These are phyloP conservation scores for Herpetomonas tarakana DNA, from an alignment of 208 protist genomes.

Conservation along the genomic window DNA sequence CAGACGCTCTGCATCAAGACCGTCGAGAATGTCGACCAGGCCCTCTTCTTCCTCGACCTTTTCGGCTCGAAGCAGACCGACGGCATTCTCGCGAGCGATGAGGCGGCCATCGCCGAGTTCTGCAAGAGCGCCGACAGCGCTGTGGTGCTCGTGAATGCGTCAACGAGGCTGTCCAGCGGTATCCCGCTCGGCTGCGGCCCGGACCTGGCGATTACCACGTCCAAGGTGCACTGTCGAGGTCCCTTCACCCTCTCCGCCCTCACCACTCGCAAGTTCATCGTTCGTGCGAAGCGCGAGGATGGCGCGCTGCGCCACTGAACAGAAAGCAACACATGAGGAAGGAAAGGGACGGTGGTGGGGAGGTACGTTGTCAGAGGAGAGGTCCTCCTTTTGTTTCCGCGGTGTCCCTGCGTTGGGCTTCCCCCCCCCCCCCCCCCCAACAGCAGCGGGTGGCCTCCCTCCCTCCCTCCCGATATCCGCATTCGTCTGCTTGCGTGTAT, in stretches of 20 bases:
- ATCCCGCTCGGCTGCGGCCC: constrained; percentile 40
- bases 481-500: no score
- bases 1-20: constrained; percentile 44
- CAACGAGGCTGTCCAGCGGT: constrained; percentile 50
- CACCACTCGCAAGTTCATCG: constrained; percentile 45
- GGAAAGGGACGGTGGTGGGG: no score
- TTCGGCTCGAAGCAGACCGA: constrained; percentile 59
- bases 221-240: constrained; percentile 47
- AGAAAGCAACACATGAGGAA: not conserved
- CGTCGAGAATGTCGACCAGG: constrained; percentile 38
- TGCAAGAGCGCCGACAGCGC: constrained; percentile 40
- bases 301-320: constrained; percentile 27
- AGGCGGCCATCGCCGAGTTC: constrained; percentile 28
- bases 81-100: constrained; percentile 46
- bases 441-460: no score
- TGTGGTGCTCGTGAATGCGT: constrained; percentile 54
- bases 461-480: no score
- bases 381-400: no score
- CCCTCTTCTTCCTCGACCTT: constrained; percentile 49
- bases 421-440: no score
- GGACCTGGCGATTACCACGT: constrained; percentile 53
- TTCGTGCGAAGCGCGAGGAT: constrained; percentile 17
- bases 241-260: constrained; percentile 41
- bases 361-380: no score
- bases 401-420: no score